Evolutionary conservation across 371 early-diverging fungal genomes (phyloP), one percentile per base, ranked within the genome.

Genomic region (Mucor lusitanicus): DNA sequence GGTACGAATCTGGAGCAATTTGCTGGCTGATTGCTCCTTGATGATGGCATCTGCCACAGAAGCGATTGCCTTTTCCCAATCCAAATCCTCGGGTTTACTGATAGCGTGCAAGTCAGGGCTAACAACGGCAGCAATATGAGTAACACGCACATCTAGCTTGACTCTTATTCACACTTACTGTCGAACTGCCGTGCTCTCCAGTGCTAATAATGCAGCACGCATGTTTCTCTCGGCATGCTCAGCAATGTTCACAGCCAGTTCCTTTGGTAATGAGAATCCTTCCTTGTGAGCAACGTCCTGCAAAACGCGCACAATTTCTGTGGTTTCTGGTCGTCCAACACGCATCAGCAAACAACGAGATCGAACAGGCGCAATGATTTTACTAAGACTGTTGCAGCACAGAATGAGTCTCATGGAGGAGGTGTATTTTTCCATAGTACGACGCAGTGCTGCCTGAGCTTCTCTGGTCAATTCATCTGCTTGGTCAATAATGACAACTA

Each of bases 371-470:
- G 92, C 81, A 75, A 99, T 98, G 67, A 99, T 93, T 72, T 91
- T 94, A 61, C 93, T 92, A 0, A 97, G 89, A 50, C 93, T 90
- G 61, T 92, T 94, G 72, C 95, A 93, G 79, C 99, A 94, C 63
- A 99, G 73, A 68, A 99, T 95, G 25, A 99, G 82, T 30, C 99
- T 92, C 70, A 99, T 86, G 72, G 95, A 97, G 23, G 77, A 68
- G 80, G 94, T 96, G 81, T 99, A 99, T 79, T 96, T 96, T 83
- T 99, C 99, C 97, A 99, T 99, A 3, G 99, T 99, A 30, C 99
- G 87, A 68, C 99, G 90, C 59, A 99, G 88, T 17, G 97, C 99
- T 39, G 97, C 95, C 84, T 99, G 99, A 9, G 99, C 99, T 65
- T 98, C 97, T 64, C 91, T 85, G 13, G 92, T 88, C 59, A 99